Conservation (phyloP, 2,329 filamentous ascomycete genomes). For the Cladophialophora psammophila region DNA sequence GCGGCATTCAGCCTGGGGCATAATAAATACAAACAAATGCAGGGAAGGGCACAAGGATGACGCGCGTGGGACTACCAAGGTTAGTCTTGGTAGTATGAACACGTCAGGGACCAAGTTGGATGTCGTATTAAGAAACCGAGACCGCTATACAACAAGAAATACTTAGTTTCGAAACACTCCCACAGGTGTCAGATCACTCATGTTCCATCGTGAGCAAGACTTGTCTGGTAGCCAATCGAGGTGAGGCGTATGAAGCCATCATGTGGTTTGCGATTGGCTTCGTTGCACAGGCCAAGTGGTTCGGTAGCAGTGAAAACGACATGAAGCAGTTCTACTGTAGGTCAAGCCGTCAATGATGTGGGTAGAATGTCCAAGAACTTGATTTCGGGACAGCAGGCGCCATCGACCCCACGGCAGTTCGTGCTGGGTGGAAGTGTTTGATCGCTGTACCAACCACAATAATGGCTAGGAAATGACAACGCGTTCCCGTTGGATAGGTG, state of each 20-base stretch:
- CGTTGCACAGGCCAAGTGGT: neutral
- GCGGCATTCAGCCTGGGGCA: conserved; percentile 1
- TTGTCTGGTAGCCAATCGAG: neutral
- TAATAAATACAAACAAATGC: neutral
- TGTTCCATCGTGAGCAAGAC: neutral
- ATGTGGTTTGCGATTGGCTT: neutral
- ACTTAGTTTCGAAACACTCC: neutral
- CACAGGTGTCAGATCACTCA: neutral
- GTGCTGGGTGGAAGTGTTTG: neutral
- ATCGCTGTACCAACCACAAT: conserved; percentile 5
- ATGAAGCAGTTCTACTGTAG: neutral
- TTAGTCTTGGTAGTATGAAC: neutral
- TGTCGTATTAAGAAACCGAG: neutral
- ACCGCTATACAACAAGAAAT: neutral
- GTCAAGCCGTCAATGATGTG: neutral
- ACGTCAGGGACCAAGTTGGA: neutral
- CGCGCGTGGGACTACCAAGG: neutral
- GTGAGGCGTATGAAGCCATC: neutral
- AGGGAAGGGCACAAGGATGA: conserved; percentile 1
- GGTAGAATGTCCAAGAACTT: neutral
- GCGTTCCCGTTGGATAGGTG: conserved; percentile 5
- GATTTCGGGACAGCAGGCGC: neutral
- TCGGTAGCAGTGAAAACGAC: neutral
- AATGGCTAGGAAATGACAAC: conserved; percentile 3
- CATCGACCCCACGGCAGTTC: neutral